Evolutionary conservation across 148 eudicot genomes (phyloP).

Genomic region (Talinum fruticosum): DNA sequence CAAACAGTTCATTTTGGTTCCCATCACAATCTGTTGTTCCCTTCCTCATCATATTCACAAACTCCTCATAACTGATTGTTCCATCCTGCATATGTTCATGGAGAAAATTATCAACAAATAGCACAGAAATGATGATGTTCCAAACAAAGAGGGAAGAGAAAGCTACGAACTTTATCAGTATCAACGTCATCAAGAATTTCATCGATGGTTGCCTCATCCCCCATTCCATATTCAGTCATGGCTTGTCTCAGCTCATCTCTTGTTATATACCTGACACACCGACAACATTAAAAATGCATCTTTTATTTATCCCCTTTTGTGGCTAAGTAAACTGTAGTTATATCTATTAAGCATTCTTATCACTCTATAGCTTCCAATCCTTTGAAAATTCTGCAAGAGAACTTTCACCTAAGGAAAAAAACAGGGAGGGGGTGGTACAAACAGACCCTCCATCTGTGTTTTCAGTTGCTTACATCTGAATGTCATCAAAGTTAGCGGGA

Average conservation of each 20-base stretch:
- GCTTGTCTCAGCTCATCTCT: conserved; percentile 81
- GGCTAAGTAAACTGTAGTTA: background rate
- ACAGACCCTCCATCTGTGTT: too few relatives aligned
- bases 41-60: conserved; percentile 79
- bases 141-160: background rate
- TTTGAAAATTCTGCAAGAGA: too few relatives aligned
- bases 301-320: background rate
- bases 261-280: conserved; percentile 59
- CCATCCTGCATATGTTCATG: conserved; percentile 52
- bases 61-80: conserved; percentile 65
- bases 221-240: conserved; percentile 77
- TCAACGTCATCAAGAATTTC: conserved; percentile 87
- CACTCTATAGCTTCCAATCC: background rate
- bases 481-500: background rate
- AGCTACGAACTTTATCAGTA: conserved; percentile 61
- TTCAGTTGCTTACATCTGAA: background rate
- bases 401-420: too few relatives aligned
- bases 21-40: conserved; percentile 46
- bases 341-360: too few relatives aligned
- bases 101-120: background rate
- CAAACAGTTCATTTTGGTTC: conserved; percentile 23
- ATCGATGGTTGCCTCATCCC: conserved; percentile 82
- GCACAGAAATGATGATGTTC: background rate
- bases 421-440: too few relatives aligned
- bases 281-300: background rate